These are phyloP conservation scores for Ormosia semicastrata DNA, from an alignment of 306 rosid species.

Conservation along the genomic window DNA sequence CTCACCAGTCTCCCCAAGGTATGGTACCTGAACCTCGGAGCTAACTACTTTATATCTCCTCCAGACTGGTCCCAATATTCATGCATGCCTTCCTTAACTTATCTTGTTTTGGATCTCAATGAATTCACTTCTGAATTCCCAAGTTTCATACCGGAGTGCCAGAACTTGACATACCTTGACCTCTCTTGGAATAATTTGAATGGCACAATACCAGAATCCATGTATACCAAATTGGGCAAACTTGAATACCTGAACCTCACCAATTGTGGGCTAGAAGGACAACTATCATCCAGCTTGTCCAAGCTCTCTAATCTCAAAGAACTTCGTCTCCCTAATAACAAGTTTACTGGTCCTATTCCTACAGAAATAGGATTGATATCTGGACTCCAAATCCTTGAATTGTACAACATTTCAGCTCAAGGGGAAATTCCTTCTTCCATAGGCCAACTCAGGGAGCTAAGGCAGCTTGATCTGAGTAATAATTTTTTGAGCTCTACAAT, in stretches of 20 bases:
- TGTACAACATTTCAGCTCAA: constrained; percentile 30
- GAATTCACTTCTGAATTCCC: constrained; percentile 37
- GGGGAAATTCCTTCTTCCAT: constrained; percentile 56
- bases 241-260: constrained; percentile 66
- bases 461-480: constrained; percentile 18
- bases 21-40: constrained; percentile 49
- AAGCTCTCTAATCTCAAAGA: constrained; percentile 55
- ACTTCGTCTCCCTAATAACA: constrained; percentile 40
- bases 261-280: constrained; percentile 35
- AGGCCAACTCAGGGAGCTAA: constrained; percentile 44
- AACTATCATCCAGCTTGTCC: constrained; percentile 48
- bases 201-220: constrained; percentile 49
- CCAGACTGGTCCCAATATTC: constrained; percentile 53
- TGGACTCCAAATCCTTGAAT: constrained; percentile 30
- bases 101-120: constrained; percentile 38
- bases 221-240: constrained; percentile 42
- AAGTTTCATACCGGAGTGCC: constrained; percentile 49
- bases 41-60: constrained; percentile 38
- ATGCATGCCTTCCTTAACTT: constrained; percentile 42
- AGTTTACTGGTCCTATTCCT: constrained; percentile 44
- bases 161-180: constrained; percentile 58
- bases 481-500: constrained; percentile 52
- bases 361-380: constrained; percentile 33
- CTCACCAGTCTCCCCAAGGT: constrained; percentile 56
- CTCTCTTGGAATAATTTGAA: constrained; percentile 37